Percentiles rank a stretch among this genome's conserved stretches.
Evolutionary conservation across 768 basidiomycete species (phyloP).

Genomic region (Leccinum sublutescens): DNA sequence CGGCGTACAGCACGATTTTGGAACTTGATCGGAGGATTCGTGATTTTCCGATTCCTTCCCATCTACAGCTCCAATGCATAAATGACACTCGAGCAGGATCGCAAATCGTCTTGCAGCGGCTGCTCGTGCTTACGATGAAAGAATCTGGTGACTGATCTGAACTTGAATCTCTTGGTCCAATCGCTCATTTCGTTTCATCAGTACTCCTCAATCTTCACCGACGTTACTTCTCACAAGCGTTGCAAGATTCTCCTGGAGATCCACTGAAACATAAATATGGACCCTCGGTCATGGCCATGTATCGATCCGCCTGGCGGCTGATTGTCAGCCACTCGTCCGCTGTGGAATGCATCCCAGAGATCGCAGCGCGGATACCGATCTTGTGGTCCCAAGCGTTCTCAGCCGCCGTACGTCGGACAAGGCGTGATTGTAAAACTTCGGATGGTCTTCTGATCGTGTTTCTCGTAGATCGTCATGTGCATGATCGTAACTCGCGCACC

Average conservation of each 20-base stretch:
- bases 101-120: slow-evolving; percentile 39
- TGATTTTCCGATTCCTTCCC: slow-evolving; percentile 52
- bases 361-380: slow-evolving; percentile 46
- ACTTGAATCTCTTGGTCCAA: background rate
- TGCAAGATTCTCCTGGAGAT: slow-evolving; percentile 58
- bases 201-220: slow-evolving; percentile 66
- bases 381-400: slow-evolving; percentile 70
- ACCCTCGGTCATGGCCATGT: slow-evolving; percentile 69
- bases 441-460: background rate
- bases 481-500: slow-evolving; percentile 52
- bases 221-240: slow-evolving; percentile 63
- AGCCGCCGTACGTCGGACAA: slow-evolving; percentile 49
- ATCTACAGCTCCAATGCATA: slow-evolving; percentile 40
- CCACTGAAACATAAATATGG: slow-evolving; percentile 60
- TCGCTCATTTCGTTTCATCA: slow-evolving; percentile 21
- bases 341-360: slow-evolving; percentile 39
- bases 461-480: slow-evolving; percentile 55
- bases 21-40: slow-evolving; percentile 61
- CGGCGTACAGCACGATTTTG: slow-evolving; percentile 50
- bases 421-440: background rate
- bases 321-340: slow-evolving; percentile 48
- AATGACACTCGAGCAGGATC: slow-evolving; percentile 15
- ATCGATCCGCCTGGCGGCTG: slow-evolving; percentile 69
- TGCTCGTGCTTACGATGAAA: slow-evolving; percentile 44
- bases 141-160: slow-evolving; percentile 43